phyloP scores from a whole-genome alignment of 768 basidiomycete species.

The Fistulinella prunicolor region DNA sequence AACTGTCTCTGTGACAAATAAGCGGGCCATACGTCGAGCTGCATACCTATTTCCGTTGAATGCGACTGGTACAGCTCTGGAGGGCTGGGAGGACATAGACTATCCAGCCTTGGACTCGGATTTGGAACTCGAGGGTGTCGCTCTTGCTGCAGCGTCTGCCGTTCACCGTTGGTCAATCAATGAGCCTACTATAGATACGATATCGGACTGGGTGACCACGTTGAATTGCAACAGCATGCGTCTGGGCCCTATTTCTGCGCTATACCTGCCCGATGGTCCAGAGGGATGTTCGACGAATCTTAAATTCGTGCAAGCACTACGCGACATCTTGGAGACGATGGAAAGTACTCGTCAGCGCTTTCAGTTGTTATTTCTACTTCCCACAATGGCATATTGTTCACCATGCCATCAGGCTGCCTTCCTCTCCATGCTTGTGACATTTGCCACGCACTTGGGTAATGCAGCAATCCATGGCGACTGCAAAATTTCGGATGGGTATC shows the following conservation, averaged over 20 bases:
- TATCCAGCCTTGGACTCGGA: not conserved
- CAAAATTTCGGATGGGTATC: conserved; percentile 12
- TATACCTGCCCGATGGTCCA: not conserved
- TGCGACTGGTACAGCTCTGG: not conserved
- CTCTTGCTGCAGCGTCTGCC: conserved; percentile 1
- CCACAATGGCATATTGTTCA: conserved; percentile 20
- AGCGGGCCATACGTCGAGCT: not conserved
- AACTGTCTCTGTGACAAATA: not conserved
- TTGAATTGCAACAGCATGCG: no score
- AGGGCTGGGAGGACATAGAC: not conserved
- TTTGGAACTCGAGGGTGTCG: not conserved
- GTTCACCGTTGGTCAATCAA: conserved; percentile 1
- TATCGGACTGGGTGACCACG: not conserved
- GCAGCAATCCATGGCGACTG: conserved; percentile 2
- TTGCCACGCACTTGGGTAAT: conserved; percentile 6
- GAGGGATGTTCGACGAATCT: not conserved
- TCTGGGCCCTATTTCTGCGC: not conserved
- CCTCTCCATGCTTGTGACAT: conserved; percentile 31
- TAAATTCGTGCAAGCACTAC: not conserved
- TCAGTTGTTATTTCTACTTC: conserved; percentile 2
- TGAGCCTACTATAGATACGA: not conserved
- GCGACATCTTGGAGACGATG: not conserved
- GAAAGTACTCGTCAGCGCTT: not conserved
- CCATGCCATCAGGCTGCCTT: conserved; percentile 5
- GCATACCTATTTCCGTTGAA: not conserved